Base-by-base conservation (phyloP, 2,329 filamentous ascomycete genomes). In the Aplosporella prunicola region DNA sequence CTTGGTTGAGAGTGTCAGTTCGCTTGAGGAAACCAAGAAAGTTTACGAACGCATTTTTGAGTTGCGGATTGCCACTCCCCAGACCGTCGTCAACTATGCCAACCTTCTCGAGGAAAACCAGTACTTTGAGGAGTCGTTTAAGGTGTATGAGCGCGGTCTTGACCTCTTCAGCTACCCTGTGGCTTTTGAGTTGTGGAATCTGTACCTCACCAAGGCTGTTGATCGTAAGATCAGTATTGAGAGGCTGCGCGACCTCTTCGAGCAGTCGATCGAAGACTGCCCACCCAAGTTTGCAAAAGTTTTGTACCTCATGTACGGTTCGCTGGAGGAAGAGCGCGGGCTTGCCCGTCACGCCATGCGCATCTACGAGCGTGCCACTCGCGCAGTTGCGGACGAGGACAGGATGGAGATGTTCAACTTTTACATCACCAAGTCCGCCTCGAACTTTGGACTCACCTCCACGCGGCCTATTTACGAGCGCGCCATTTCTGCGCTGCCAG, bases 111-210 rank as follows among this genome's bases (percentile, higher is more conserved):
- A 96, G 58, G 91, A 96, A 56, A 76, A 93, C 62, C 80, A 86
- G 42, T 98, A 96, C 61, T 94, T 81, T 53, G 91, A 98, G 58
- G 91, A 98, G 51, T 93, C 83, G 2, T 98, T 96, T 77, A 96
- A 96, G 64, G 58, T 96, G 31, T 98, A 93, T 58, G 91, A 98
- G 62, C 79, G 91, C 43, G 91, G 91, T 2, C 70, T 98, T 24
- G 91, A 98, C 59, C 78, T 98, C n/a, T 98, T 98, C 71, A 93
- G 80, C 59, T 98, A 96, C 53, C 91, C 91, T 0, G 89, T 96
- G 13, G 91, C 91, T 11, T 98, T 98, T 58, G 91, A 98, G 66
- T 71, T 98, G 15, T 98, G 91, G 93, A 98, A 98, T 50, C 65
- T 98, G 7, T 98, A 98, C 60, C 75, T 98, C 39, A 95, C 87